Evolutionary conservation across 2,329 filamentous ascomycete species (phyloP), one percentile per base, ranked within the genome.

Genomic region (Alternaria incomplexa): DNA sequence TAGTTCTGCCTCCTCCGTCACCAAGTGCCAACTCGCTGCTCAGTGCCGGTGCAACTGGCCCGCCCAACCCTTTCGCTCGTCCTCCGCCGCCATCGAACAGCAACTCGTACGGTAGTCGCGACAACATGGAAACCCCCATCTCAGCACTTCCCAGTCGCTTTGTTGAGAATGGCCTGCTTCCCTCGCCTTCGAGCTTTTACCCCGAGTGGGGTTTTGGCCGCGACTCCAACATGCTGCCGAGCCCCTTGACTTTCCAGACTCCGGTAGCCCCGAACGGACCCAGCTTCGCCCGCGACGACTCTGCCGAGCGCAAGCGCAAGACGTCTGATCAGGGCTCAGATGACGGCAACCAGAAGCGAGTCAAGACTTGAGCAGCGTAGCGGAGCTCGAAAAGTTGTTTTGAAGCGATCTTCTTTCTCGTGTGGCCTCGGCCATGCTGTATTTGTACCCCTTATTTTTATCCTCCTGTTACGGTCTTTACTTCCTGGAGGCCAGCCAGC

Each of bases 1-100:
- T 97, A 20, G 93, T 97, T 3, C 85, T 99, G 6, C 96, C 96
- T 17, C 95, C 95, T 8, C 96, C 96, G 0, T 97, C 96, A 1
- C 95, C 96, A 0, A 97, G 93, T 28, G 92, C 93, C 3, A 91
- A 91, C 22, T 89, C 93, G 3, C 85, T 98, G 7, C 84, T 97
- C 58, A 97, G 93, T 51, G 96, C 96, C 0, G 96, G 96, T 44
- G 95, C 96, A 9, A 91, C 90, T 40, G 96, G 96, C 0, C 96
- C 96, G 13, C 93, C 93, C 3, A 99, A 99, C 78, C 96, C 96
- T 0, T 99, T 98, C 79, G 96, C 96, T 8, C 87, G 95, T 45
- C 96, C 95, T 1, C 87, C 90, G 25, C 93, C 92, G 5, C 92
- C 93, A 26, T 85, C 88, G 60, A 88, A 86, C 71, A 83, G 81